Base-by-base conservation (phyloP, 2,329 filamentous ascomycete species). In the Xylariaceae sp. region DNA sequence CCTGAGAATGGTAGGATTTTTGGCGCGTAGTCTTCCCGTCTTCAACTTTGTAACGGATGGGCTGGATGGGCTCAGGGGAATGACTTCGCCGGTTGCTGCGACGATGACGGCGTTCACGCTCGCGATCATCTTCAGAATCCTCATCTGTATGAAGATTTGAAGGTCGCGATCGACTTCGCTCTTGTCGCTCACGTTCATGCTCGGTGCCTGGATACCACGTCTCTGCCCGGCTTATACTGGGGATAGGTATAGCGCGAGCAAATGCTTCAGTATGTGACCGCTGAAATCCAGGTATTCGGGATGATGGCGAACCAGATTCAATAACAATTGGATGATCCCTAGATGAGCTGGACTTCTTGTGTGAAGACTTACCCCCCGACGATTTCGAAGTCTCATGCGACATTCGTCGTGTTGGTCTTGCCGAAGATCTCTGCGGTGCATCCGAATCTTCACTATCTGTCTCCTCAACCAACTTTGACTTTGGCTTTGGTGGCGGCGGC, bases 351-450 rank as follows among this genome's bases (percentile, higher is more conserved):
- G 50, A 49, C 36, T 62, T 63, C 48, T 61, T 62, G 42, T 59
- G 55, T 6, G 55, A 53, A 2, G 61, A 50, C 42, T 64, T 64
- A 36, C 63, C 61, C 34, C 55, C 56, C 7, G 61, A 56, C 33
- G 57, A 59, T 17, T 55, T 52, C 4, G 55, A 50, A 2, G 56
- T 55, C 6, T 64, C 61, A 14, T 62, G 54, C 6, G 62, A 63
- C 58, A 54, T 56, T 33, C 58, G 57, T 19, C 60, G 60, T 3
- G 50, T 50, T 12, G 47, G 40, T 22, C 55, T 55, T 14, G 48
- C 55, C 14, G 58, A 53, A 8, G 60, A 56, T 41, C 61, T 56
- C 40, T 47, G 59, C 5, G 40, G 35, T 12, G 37, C 14, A 2
- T 64, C 61, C 3, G 60, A 61, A 3, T 64, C 61, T 1, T 46